Evolutionary conservation across 2,329 filamentous ascomycete species (phyloP).

Genomic region (Verticillium tricorpus): DNA sequence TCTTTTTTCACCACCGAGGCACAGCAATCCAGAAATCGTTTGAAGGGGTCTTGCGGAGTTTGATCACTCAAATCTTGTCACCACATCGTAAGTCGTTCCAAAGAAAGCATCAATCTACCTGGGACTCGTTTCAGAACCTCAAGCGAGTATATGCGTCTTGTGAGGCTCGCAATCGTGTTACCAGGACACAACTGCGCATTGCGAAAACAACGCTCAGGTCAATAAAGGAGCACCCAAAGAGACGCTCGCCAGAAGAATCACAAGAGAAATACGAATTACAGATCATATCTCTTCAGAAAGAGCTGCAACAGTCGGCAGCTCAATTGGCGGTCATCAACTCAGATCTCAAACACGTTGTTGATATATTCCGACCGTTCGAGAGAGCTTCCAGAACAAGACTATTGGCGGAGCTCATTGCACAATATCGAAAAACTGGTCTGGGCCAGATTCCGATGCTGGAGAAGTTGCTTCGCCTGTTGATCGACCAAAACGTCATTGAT

Average conservation of each 20-base stretch:
- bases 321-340: too few species aligned
- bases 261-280: too few species aligned
- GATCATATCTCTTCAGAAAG: too few species aligned
- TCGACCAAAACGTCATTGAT: background rate
- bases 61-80: background rate
- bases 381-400: background rate
- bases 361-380: background rate
- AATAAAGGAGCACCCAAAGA: too few species aligned
- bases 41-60: background rate
- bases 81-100: background rate
- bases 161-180: too few species aligned
- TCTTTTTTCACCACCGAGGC: background rate
- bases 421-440: background rate
- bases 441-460: background rate
- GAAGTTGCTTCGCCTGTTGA: background rate
- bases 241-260: too few species aligned
- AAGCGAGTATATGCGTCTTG: too few species aligned
- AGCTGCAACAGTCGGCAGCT: too few species aligned
- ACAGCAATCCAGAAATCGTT: background rate
- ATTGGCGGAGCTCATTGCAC: background rate
- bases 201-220: too few species aligned
- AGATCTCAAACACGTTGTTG: background rate
- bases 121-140: background rate
- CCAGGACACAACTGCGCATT: too few species aligned
- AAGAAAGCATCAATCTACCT: background rate